These are phyloP conservation scores for Reticulascus tulasneorum DNA, from an alignment of 2,329 filamentous ascomycete species.

Conservation along the genomic window DNA sequence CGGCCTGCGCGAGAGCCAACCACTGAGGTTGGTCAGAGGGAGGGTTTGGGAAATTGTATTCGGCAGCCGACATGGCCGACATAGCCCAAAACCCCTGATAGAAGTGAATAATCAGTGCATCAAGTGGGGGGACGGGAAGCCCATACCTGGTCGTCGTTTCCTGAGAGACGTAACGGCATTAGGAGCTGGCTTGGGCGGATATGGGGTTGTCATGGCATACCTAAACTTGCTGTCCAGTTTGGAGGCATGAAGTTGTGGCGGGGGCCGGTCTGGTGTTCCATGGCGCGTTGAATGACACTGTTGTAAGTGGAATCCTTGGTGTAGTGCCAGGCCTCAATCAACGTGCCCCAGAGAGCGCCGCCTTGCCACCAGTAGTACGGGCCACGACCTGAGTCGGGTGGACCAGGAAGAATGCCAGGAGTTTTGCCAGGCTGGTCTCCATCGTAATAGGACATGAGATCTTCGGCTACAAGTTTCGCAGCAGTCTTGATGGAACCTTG, in stretches of 20 bases:
- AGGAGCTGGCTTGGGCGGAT: too few species aligned
- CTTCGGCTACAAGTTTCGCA: constrained; percentile 44
- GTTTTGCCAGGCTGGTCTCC: constrained; percentile 48
- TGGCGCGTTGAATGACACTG: constrained; percentile 48
- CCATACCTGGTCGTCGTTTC: too few species aligned
- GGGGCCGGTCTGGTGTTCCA: constrained; percentile 57
- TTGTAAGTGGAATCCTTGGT: constrained; percentile 64
- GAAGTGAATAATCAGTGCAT: too few species aligned
- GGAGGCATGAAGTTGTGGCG: constrained; percentile 55
- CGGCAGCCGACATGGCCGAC: constrained; percentile 63
- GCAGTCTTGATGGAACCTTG: constrained; percentile 42
- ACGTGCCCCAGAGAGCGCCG: constrained; percentile 62
- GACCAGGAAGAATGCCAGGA: constrained; percentile 54
- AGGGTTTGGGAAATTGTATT: constrained; percentile 59
- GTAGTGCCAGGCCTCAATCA: constrained; percentile 67
- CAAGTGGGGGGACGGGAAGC: too few species aligned
- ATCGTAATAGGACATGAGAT: constrained; percentile 47
- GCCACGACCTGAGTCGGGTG: constrained; percentile 41
- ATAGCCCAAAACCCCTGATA: constrained; percentile 70
- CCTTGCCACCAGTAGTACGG: constrained; percentile 75
- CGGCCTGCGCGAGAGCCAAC: constrained; percentile 64
- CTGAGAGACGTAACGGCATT: too few species aligned
- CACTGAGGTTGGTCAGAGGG: constrained; percentile 51
- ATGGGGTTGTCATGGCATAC: too few species aligned
- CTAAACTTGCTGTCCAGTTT: constrained; percentile 55